Evolutionary conservation across 2,329 filamentous ascomycete genomes (phyloP), one percentile per base, ranked within the genome.

Genomic region (Hypoxylon sp.): DNA sequence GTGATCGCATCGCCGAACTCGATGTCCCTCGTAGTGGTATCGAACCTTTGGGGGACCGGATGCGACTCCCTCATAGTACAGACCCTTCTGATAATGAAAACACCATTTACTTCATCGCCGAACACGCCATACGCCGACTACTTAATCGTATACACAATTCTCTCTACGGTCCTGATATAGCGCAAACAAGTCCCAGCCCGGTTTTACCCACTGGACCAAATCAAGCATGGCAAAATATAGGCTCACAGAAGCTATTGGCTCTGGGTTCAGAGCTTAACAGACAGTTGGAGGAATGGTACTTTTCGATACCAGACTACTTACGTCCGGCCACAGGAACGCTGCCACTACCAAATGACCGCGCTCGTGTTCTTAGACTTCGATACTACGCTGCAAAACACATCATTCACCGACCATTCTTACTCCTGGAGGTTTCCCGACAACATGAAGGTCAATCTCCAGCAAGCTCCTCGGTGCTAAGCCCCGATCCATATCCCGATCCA

Each of bases 351-450:
- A 70, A 71, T 2, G 80, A 89, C 51, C 86, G 89, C 51, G 84
- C 88, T 26, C 76, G 79, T 20, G 84, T 87, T n/a, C 75, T 90
- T 60, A 80, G 87, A 27, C 83, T 83, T 4, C 89, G 90, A 62
- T 90, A 89, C 65, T 90, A 88, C 62, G 86, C 86, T 46, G 86
- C 84, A 1, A 77, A 78, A 13, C 88, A 90, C 59, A 82, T 90
- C 60, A 87, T 89, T 51, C 79, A 88, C 63, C 78, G 87, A 19
- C 87, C 86, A 1, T 84, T 87, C 55, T 57, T 73, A 2, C 60
- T 72, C 7, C 61, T 59, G 20, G 57, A 65, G 5, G 63, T 66
- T 6, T 49, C 53, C 11, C 63, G 65, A 40, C 63, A 61, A 21
- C 55, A 58, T 19, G 61, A 62, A 16, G 44, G 37, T 9, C 54